Evolutionary conservation across 441 rosid species (phyloP), one percentile per base, ranked within the genome.

Genomic region (Populus hybrid): DNA sequence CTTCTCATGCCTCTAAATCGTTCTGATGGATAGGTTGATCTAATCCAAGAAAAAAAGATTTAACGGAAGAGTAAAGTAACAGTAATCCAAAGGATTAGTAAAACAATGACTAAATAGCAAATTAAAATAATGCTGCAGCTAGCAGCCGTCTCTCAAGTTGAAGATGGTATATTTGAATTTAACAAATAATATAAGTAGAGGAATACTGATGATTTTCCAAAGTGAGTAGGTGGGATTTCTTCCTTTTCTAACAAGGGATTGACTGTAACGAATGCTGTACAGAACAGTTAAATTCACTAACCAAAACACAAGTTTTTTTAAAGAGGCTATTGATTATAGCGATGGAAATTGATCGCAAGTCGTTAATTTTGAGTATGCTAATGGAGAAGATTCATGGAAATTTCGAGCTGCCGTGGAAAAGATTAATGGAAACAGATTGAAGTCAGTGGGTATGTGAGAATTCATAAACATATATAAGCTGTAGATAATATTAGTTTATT

Each of bases 211-310:
- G 18, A 46, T 3, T 59, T 73, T 83, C 72, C 80, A 24, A 74
- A 67, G 80, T 63, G 84, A 78, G 81, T 59, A 77, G 86, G 81
- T 84, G 81, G 82, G 71, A 12, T 61, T 70, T 35, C 50, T 81
- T 76, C 3, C 83, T 84, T 87, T 84, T 81, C 87, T 72, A 79
- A 42, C 86, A 85, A 85, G 88, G 67, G 79, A 84, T 85, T 85
- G 87, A 87, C 86, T 64, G 78, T 53, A 53, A 67, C 10, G 28
- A 9, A 79, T 65, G 24, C 65, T 69, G 11, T 26, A 14, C 63
- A 16, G 63, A 70, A 2, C 68, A 40, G 30, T 46, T 10, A 72
- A 68, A 24, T 24, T 42, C 38, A 74, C 21, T 66, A 11, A 12
- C 34, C 21, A 59, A 50, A 50, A 14, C 59, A 50, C 7, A 34